A percentile compares a stretch with the other conserved stretches of the same genome.
phyloP scores from a whole-genome alignment of 176 grass and related monocot genomes.

The Rhynchospora breviuscula region DNA sequence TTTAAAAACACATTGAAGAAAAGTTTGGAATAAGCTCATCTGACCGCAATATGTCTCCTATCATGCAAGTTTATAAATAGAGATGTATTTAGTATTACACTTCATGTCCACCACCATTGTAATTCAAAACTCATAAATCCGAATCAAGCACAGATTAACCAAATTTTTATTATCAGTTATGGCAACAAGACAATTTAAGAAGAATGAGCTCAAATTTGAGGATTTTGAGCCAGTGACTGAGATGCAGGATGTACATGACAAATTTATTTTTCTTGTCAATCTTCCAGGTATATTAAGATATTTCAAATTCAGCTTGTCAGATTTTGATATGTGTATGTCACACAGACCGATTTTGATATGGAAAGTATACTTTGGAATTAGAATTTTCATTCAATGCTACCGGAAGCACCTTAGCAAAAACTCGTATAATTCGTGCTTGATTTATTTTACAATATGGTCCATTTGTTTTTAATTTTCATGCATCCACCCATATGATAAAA shows the following conservation, averaged over 20 bases:
- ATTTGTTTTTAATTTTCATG: background rate
- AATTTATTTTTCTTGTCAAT: conserved; percentile 24
- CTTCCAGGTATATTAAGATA: conserved; percentile 39
- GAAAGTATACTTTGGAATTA: no score
- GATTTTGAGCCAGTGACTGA: conserved; percentile 30
- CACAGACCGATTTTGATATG: no score
- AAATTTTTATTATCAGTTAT: background rate
- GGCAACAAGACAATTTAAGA: conserved; percentile 11
- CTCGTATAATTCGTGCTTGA: background rate
- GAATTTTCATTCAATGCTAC: no score
- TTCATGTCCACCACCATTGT: background rate
- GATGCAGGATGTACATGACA: conserved; percentile 6
- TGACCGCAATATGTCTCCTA: background rate
- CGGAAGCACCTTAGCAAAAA: no score
- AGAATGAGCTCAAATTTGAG: conserved; percentile 16
- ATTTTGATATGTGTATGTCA: no score
- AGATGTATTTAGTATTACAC: background rate
- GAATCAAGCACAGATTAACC: background rate
- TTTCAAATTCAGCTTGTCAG: background rate
- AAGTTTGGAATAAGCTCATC: conserved; percentile 58
- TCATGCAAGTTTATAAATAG: conserved; percentile 16
- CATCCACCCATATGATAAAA: no score
- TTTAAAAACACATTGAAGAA: conserved; percentile 36
- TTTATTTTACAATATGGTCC: background rate
- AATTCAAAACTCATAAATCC: background rate